These are phyloP conservation scores for Cercospora citrullina DNA, from an alignment of 2,329 filamentous ascomycete species.

Conservation along the genomic window DNA sequence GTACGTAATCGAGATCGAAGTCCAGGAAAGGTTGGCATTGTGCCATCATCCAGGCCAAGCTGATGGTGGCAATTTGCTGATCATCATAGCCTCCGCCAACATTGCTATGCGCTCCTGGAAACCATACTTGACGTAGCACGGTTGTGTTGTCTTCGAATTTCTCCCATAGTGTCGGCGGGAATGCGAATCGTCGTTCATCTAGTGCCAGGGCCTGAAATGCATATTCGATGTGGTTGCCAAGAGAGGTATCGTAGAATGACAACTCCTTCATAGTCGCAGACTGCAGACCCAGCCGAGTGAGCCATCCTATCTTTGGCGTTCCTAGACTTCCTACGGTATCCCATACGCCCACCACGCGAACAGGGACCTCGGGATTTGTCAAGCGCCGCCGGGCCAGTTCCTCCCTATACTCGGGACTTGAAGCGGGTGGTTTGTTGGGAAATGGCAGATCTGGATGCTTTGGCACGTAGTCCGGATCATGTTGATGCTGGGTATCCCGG, in stretches of 20 bases:
- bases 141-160: slow-evolving; percentile 46
- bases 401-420: slow-evolving; percentile 45
- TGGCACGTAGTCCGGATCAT: slow-evolving; percentile 47
- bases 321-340: slow-evolving; percentile 50
- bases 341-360: slow-evolving; percentile 49
- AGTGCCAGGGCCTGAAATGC: slow-evolving; percentile 50
- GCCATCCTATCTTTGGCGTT: slow-evolving; percentile 48
- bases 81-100: slow-evolving; percentile 50
- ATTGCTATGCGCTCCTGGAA: slow-evolving; percentile 50
- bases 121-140: slow-evolving; percentile 51
- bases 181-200: slow-evolving; percentile 46
- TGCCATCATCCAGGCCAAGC: slow-evolving; percentile 59
- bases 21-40: slow-evolving; percentile 52
- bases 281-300: slow-evolving; percentile 39
- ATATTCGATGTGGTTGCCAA: slow-evolving; percentile 43
- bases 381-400: slow-evolving; percentile 42
- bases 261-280: slow-evolving; percentile 40
- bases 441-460: slow-evolving; percentile 51
- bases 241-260: slow-evolving; percentile 51
- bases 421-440: slow-evolving; percentile 48
- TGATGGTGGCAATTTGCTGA: slow-evolving; percentile 53
- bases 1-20: slow-evolving; percentile 49
- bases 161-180: slow-evolving; percentile 48
- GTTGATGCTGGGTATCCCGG: slow-evolving; percentile 47
- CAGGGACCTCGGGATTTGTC: slow-evolving; percentile 38